These are phyloP conservation scores for Leccinellum luteum DNA, from an alignment of 768 basidiomycete genomes.

Conservation along the genomic window DNA sequence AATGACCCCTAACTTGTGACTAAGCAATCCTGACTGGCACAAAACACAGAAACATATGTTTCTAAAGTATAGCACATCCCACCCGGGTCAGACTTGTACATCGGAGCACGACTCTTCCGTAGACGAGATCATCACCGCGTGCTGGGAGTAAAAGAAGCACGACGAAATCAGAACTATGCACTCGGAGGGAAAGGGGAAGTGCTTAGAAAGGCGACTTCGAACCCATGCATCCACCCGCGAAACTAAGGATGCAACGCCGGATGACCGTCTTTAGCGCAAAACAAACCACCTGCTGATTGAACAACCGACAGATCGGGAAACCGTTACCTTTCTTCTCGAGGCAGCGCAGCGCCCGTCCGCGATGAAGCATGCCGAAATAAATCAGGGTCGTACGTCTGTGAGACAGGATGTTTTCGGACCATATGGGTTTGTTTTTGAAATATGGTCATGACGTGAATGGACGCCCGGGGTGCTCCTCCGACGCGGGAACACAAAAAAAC, in stretches of 20 bases:
- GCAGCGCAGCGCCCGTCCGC: constrained; percentile 9
- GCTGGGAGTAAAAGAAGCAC: constrained; percentile 3
- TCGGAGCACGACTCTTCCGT: constrained; percentile 2
- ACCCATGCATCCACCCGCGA: background rate
- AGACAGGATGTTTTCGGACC: background rate
- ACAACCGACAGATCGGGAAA: constrained; percentile 16
- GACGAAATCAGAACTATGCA: background rate
- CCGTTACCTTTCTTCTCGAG: constrained; percentile 14
- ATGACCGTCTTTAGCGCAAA: constrained; percentile 5
- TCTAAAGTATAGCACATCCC: background rate
- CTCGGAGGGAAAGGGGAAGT: background rate
- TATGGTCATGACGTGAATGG: background rate
- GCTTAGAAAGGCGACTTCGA: background rate
- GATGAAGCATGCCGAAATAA: constrained; percentile 28
- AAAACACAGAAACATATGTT: background rate
- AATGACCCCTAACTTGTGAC: background rate
- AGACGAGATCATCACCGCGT: constrained; percentile 1
- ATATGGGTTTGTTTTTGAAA: constrained; percentile 4
- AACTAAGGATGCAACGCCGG: background rate
- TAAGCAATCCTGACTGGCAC: background rate
- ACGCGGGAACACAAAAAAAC: constrained; percentile 1
- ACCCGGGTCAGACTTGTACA: constrained; percentile 1
- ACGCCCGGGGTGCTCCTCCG: background rate
- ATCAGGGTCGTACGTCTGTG: constrained; percentile 22
- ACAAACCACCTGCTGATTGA: background rate